Evolutionary conservation across 805 yeast genomes (phyloP).

Genomic region (Tetrapisispora pingtungensis): DNA sequence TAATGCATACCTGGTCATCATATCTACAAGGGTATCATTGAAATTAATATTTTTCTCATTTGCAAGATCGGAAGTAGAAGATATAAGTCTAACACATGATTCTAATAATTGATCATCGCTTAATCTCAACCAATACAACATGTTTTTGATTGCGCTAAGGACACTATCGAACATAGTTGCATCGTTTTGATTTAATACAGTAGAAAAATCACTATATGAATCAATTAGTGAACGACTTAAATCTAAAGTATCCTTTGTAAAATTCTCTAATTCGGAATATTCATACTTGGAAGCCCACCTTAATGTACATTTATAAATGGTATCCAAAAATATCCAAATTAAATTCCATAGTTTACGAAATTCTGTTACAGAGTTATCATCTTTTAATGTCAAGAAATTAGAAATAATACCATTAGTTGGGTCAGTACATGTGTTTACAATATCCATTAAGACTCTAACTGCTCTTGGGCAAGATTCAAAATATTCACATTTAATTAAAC

Average conservation of each 20-base stretch:
- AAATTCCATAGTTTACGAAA: conserved; percentile 49
- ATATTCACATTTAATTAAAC: conserved; percentile 37
- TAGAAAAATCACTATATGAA: conserved; percentile 45
- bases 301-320: conserved; percentile 57
- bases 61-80: conserved; percentile 57
- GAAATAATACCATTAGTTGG: conserved; percentile 52
- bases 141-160: conserved; percentile 52
- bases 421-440: conserved; percentile 50
- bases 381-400: conserved; percentile 20
- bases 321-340: conserved; percentile 63
- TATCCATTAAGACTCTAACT: conserved; percentile 65
- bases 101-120: conserved; percentile 60
- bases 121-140: conserved; percentile 72
- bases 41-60: conserved; percentile 41
- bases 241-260: conserved; percentile 79
- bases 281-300: conserved; percentile 65
- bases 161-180: conserved; percentile 40
- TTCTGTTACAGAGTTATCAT: conserved; percentile 17
- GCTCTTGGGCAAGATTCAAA: conserved; percentile 71
- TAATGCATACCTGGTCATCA: conserved; percentile 54
- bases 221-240: conserved; percentile 59
- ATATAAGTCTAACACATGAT: conserved; percentile 63
- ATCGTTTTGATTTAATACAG: conserved; percentile 28
- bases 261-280: conserved; percentile 53
- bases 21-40: conserved; percentile 42